Evolutionary conservation across 78 protist species (phyloP).

Genomic region (Polysphondylium violaceum): DNA sequence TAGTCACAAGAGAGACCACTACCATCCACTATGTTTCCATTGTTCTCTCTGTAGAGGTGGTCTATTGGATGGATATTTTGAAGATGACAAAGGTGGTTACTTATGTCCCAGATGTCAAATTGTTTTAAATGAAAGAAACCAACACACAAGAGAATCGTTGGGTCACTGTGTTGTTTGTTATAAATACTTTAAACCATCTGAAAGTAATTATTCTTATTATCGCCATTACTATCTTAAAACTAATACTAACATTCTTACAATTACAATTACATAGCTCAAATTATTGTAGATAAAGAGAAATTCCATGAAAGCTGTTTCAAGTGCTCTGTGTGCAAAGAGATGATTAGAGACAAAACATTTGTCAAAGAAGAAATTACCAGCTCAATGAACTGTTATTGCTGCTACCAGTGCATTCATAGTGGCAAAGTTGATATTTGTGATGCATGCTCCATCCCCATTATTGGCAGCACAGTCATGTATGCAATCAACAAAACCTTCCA

Average conservation of each 20-base stretch:
- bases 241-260: background rate
- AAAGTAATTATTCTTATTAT: background rate
- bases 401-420: conserved; percentile 13
- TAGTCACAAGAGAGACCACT: background rate
- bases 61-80: conserved; percentile 19
- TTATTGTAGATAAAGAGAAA: conserved; percentile 31
- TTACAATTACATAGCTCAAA: background rate
- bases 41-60: background rate
- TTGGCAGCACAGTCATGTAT: conserved; percentile 27
- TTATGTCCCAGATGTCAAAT: conserved; percentile 52
- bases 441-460: conserved; percentile 3
- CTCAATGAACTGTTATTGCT: conserved; percentile 6
- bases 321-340: conserved; percentile 21
- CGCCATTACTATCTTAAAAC: background rate
- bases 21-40: conserved; percentile 35
- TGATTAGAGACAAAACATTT: background rate
- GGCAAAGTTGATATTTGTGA: conserved; percentile 49
- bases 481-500: conserved; percentile 13
- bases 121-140: conserved; percentile 12
- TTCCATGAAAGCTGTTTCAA: conserved; percentile 42
- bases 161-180: conserved; percentile 43
- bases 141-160: conserved; percentile 6
- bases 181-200: conserved; percentile 16
- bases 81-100: conserved; percentile 5
- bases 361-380: conserved; percentile 30